Conservation (phyloP, 2,329 filamentous ascomycete species). For the Colletotrichum chrysophilum region DNA sequence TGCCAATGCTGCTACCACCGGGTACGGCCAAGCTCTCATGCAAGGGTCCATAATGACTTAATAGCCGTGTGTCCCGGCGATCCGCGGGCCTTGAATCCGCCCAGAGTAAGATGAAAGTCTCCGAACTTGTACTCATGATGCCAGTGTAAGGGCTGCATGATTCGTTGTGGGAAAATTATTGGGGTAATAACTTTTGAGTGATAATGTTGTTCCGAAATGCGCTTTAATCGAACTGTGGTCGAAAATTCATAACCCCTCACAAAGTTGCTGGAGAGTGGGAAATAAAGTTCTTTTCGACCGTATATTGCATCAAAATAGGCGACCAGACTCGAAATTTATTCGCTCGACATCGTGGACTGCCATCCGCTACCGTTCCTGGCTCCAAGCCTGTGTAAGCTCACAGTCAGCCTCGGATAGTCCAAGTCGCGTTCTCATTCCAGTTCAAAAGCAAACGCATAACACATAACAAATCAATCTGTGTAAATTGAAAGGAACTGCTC, state of each 20-base stretch:
- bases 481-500: neutral
- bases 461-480: neutral
- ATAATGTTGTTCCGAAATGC: accelerated
- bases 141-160: neutral
- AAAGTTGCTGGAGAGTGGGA: neutral
- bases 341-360: neutral
- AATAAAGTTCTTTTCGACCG: neutral
- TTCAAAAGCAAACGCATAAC: neutral
- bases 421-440: neutral
- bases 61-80: neutral
- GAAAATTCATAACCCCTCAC: neutral
- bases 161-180: neutral
- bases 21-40: neutral
- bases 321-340: neutral
- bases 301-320: neutral
- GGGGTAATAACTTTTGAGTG: no score
- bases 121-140: neutral
- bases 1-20: neutral
- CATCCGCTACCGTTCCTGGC: neutral
- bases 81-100: neutral
- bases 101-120: neutral
- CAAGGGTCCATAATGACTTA: neutral
- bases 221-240: neutral
- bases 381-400: neutral
- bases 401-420: neutral